Evolutionary conservation across 371 early-diverging fungal species (phyloP), one percentile per base, ranked within the genome.

Genomic region (Mortierella sp.): DNA sequence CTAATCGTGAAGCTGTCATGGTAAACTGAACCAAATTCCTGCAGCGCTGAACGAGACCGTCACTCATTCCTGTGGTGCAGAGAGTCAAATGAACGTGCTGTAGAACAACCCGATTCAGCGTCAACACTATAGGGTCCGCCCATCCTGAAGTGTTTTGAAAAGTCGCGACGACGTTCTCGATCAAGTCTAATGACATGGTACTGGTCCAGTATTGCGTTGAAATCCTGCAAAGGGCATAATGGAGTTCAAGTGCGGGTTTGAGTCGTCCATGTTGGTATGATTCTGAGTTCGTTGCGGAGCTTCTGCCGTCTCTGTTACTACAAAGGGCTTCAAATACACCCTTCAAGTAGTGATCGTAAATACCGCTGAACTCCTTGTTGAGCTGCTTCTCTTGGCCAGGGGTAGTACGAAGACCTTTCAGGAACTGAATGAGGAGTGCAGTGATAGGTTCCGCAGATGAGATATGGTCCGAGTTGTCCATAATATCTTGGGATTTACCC

Each of bases 231-330:
- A 87, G 65, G 1, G 82, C 67, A 22, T 80, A 78, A 55, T 87
- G 86, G 7, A 86, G 57, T 47, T 81, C 81, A 21, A 87, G 57
- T 4, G 88, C 85, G 1, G 87, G 86, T 7, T 81, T 66, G 19
- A 80, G 16, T 7, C 66, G 45, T 45, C 57, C 22, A 41, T 46
- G 7, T 52, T 70, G 74, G 60, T 71, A 39, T 22, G 27, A 29
- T 25, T 22, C 22, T 64, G 67, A 63, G 59, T 49, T 43, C 71
- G 47, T 37, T 2, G 8, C 5, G 5, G 34, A 7, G 34, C 10
- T 34, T 34, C 7, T 34, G 34, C 28, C 4, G 12, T 27, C 28
- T 14, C 51, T 41, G 7, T 39, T 57, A 9, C 22, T 8, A 28
- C 41, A 41, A 0, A 71, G 21, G 16, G 64, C 17, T 77, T 69